These are phyloP conservation scores for Parathielavia appendiculata DNA, from an alignment of 495 filamentous ascomycete species.

Conservation along the genomic window DNA sequence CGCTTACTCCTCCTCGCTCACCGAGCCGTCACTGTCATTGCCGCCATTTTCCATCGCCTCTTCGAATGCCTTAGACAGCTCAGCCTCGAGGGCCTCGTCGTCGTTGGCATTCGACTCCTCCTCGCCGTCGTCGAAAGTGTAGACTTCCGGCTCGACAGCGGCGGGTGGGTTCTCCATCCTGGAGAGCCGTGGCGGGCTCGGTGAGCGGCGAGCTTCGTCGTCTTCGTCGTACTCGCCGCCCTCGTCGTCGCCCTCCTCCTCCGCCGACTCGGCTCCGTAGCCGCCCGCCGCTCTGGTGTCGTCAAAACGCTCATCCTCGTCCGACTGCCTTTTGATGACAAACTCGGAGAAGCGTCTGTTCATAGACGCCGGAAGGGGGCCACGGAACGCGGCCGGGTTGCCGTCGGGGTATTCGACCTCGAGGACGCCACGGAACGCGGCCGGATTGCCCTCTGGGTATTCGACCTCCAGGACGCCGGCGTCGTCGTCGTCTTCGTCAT, in stretches of 20 bases:
- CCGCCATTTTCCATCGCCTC: slow-evolving; percentile 30
- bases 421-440: slow-evolving; percentile 29
- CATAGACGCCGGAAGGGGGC: slow-evolving; percentile 30
- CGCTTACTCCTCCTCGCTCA: slow-evolving; percentile 32
- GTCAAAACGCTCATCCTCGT: slow-evolving; percentile 31
- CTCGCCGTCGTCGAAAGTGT: slow-evolving; percentile 25
- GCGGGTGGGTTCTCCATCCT: background rate
- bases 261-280: slow-evolving; percentile 2
- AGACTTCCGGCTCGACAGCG: slow-evolving; percentile 15
- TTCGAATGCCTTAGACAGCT: slow-evolving; percentile 33
- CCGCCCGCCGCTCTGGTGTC: slow-evolving; percentile 20
- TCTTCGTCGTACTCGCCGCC: slow-evolving; percentile 15
- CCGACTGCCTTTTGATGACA: slow-evolving; percentile 28
- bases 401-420: slow-evolving; percentile 45
- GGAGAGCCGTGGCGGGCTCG: background rate
- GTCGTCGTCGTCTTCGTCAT: slow-evolving; percentile 44
- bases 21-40: slow-evolving; percentile 26
- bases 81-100: slow-evolving; percentile 33
- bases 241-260: slow-evolving; percentile 12
- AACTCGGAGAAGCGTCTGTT: slow-evolving; percentile 42
- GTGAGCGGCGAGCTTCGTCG: slow-evolving; percentile 1
- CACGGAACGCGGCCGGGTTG: slow-evolving; percentile 31
- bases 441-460: slow-evolving; percentile 38
- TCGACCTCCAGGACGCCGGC: slow-evolving; percentile 44
- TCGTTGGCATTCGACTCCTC: slow-evolving; percentile 20